Evolutionary conservation across 2,329 filamentous ascomycete species (phyloP), one percentile per base, ranked within the genome.

Genomic region (Curvularia sp.): DNA sequence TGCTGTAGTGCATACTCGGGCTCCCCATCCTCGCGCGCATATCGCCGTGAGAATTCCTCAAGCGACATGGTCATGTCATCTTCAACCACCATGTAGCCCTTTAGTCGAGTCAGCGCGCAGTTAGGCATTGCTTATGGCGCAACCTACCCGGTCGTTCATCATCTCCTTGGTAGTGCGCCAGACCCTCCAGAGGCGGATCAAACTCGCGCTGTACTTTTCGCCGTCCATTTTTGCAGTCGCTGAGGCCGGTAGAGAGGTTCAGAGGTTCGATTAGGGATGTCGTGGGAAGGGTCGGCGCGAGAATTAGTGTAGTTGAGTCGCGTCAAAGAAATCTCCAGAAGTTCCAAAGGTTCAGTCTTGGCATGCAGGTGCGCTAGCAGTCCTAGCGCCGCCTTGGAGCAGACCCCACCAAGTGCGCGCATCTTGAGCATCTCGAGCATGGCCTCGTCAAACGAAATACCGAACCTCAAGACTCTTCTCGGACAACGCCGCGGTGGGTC

Each of bases 101-200:
- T 77, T 18, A 24, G 24, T 39, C 47, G 50, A 50, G 53, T 64
- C 63, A 71, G 68, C 66, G 60, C 59, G 61, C 38, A 47, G 44
- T 64, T 49, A 49, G 48, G 28, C 47, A 58, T 55, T 51, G 46
- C 24, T 49, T 53, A 47, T 44, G 46, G 60, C 68, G 60, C 61
- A 71, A 72, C 90, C 71, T 86, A 97, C 93, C 77, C 94, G 83
- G 78, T 98, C 95, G 62, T 86, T 84, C 69, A 95, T 89, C 94
- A 99, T 96, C 84, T 99, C 92, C 79, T 96, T 92, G 49, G 93
- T 88, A 8, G 95, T 99, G 79, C 88, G 88, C 87, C 92, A 96
- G 70, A 93, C 92, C 78, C 94, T 91, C 94, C 95, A 99, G 68
- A 97, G 87, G 75, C 91, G 88, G 65, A 86, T 71, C 57, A 76